These are phyloP conservation scores for Dentipellis sp. DNA, from an alignment of 768 basidiomycete species.

Conservation along the genomic window DNA sequence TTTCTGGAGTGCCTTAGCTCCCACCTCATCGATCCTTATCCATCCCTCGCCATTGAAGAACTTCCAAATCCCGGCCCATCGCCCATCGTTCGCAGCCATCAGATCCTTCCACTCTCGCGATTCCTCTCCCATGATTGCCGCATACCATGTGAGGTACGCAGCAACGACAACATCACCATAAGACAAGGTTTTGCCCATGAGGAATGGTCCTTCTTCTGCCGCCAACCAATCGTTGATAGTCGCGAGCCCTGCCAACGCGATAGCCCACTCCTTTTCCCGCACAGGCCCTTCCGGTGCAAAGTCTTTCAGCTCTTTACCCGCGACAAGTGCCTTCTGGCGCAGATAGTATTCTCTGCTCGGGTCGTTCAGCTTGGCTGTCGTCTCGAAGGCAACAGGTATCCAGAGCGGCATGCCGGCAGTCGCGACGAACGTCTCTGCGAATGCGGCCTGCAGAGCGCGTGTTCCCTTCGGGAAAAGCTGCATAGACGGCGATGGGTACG, in stretches of 20 bases:
- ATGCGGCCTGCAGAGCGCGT: not conserved
- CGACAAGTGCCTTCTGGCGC: not conserved
- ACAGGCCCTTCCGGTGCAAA: not conserved
- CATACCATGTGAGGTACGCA: not conserved
- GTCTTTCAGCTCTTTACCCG: not conserved
- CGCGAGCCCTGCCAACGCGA: not conserved
- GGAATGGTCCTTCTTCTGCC: not conserved
- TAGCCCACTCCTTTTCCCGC: not conserved
- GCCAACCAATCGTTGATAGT: not conserved
- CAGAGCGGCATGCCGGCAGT: not conserved
- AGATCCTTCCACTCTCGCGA: not conserved
- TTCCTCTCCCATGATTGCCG: not conserved
- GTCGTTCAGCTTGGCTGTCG: not conserved
- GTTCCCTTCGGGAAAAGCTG: not conserved
- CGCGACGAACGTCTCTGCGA: not conserved
- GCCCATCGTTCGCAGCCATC: not conserved
- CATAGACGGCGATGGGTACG: not conserved
- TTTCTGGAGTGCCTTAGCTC: too few relatives aligned
- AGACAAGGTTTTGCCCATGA: not conserved
- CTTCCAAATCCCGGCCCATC: not conserved
- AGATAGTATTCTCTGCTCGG: not conserved
- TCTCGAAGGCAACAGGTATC: not conserved
- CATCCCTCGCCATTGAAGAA: too few relatives aligned
- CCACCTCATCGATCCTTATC: too few relatives aligned
- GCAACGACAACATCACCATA: not conserved